A percentile compares a stretch with the other conserved stretches of the same genome.
phyloP scores from a whole-genome alignment of 2,329 filamentous ascomycete species.

The Dothistroma pini region DNA sequence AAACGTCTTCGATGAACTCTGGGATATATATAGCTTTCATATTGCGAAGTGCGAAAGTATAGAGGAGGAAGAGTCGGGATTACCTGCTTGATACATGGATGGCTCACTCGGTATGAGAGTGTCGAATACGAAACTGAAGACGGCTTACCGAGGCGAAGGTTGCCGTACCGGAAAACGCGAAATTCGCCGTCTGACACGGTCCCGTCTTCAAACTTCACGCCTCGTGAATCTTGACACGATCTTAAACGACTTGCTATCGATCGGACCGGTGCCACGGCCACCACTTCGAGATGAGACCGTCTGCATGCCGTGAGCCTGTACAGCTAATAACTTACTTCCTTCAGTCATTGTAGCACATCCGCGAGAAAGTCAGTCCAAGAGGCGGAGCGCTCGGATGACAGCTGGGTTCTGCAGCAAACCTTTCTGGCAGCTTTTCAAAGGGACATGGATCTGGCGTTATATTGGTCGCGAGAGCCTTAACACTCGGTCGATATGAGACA shows the following conservation, averaged over 20 bases:
- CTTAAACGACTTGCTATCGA: background rate
- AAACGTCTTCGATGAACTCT: slow-evolving; percentile 35
- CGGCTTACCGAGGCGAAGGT: slow-evolving; percentile 1
- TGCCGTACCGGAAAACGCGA: background rate
- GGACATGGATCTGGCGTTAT: background rate
- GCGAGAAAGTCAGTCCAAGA: background rate
- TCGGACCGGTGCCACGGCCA: background rate
- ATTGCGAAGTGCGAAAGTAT: slow-evolving; percentile 1
- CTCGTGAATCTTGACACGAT: background rate
- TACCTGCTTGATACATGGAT: background rate
- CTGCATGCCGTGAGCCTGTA: background rate
- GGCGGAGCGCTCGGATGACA: background rate
- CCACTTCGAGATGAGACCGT: background rate
- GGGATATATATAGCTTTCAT: slow-evolving; percentile 45
- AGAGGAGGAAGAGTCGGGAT: background rate
- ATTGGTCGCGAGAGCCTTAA: background rate
- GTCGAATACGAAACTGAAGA: background rate
- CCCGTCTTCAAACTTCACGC: background rate
- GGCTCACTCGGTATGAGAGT: background rate
- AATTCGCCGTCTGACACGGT: background rate
- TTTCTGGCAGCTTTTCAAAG: background rate
- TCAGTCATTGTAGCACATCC: background rate
- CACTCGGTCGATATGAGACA: background rate
- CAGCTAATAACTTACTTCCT: background rate
- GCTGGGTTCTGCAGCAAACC: background rate